A percentile compares a stretch with the other conserved stretches of the same genome.
These are phyloP conservation scores for Heterococcus sp. DNA, from an alignment of 108 stramenopile genomes.

Conservation along the genomic window DNA sequence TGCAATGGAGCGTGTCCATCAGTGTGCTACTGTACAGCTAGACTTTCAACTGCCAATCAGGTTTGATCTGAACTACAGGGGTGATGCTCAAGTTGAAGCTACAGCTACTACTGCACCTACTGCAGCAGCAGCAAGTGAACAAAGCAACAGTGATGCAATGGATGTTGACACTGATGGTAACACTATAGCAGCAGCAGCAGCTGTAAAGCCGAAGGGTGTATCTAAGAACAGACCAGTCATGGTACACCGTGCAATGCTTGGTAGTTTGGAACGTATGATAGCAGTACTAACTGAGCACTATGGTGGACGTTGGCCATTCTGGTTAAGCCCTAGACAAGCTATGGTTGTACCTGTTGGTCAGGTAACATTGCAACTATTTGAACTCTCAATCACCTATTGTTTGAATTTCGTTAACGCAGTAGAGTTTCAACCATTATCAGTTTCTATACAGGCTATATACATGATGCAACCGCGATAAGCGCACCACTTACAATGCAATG, in stretches of 20 bases:
- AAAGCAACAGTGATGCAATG: no score
- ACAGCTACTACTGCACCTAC: no score
- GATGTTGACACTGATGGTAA: neutral
- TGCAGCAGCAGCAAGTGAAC: no score
- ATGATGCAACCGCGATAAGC: neutral
- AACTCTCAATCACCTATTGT: slow-evolving; percentile 60
- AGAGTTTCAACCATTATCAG: neutral
- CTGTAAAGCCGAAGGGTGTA: slow-evolving; percentile 6
- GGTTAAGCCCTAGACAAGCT: slow-evolving; percentile 95
- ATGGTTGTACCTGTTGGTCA: slow-evolving; percentile 85
- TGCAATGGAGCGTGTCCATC: slow-evolving; percentile 97
- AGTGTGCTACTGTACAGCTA: slow-evolving; percentile 98
- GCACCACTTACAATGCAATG: neutral
- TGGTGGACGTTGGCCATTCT: slow-evolving; percentile 99
- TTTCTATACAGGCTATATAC: neutral
- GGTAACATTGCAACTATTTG: slow-evolving; percentile 55
- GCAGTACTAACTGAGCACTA: slow-evolving; percentile 98
- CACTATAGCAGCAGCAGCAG: slow-evolving; percentile 6
- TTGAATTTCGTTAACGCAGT: neutral
- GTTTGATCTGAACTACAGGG: slow-evolving; percentile 75
- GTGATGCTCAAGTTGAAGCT: no score
- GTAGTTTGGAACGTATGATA: slow-evolving; percentile 97
- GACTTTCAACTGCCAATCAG: slow-evolving; percentile 99
- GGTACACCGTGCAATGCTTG: slow-evolving; percentile 98
- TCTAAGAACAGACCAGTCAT: slow-evolving; percentile 89